Conservation (phyloP, 371 early-diverging fungal genomes). For the Mortierella sp. region DNA sequence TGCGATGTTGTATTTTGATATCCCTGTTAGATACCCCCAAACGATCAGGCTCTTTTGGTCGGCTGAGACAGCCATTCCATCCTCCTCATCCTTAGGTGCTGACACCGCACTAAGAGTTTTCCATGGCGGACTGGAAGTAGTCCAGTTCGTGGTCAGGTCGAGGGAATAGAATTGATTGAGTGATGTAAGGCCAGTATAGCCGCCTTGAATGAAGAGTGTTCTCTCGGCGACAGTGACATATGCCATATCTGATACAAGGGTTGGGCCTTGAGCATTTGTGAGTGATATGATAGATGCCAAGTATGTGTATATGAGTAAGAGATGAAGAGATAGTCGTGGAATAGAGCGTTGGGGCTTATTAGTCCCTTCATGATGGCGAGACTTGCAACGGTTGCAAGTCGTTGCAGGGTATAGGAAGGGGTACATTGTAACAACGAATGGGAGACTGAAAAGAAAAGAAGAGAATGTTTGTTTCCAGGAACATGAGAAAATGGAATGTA, state of each 20-base stretch:
- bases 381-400: no score
- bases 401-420: no score
- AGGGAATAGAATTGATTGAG: neutral
- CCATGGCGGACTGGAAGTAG: neutral
- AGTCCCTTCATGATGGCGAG: no score
- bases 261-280: neutral
- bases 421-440: no score
- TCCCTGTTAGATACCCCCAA: neutral
- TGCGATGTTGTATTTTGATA: neutral
- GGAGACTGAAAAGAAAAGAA: no score
- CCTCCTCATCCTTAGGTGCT: neutral
- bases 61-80: neutral
- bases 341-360: no score
- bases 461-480: no score
- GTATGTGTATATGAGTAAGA: no score
- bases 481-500: no score
- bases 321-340: no score
- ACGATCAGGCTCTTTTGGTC: neutral
- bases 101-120: neutral
- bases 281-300: no score
- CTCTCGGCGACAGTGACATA: neutral
- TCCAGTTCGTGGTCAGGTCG: neutral
- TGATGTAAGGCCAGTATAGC: no score
- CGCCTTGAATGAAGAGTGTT: conserved; percentile 4
- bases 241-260: neutral